A percentile compares a stretch with the other conserved stretches of the same genome.
phyloP scores from a whole-genome alignment of 164 flowering plant species.

The Paratinospora sagittata region DNA sequence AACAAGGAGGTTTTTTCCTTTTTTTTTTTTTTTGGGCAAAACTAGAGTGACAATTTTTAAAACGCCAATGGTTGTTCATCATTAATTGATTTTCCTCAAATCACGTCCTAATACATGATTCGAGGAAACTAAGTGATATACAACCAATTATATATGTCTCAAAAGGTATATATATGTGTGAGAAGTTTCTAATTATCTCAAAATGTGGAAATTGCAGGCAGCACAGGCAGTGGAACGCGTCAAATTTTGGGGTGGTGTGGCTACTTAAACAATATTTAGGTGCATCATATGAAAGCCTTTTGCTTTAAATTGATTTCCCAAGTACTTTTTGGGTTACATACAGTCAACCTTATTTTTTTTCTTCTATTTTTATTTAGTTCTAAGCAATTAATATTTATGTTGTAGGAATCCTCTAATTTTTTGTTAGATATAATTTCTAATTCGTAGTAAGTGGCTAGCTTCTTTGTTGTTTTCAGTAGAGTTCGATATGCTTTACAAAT shows the following conservation, averaged over 20 bases:
- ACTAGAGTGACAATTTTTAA: too few species aligned
- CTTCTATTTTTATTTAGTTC: neutral
- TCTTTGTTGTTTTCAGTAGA: too few species aligned
- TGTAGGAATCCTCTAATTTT: neutral
- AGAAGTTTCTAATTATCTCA: neutral
- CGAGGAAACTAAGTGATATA: too few species aligned
- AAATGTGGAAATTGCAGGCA: constrained; percentile 38
- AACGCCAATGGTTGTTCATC: too few species aligned
- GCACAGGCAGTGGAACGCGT: constrained; percentile 59
- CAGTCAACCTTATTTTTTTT: neutral
- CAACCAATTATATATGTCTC: neutral
- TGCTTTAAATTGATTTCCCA: too few species aligned
- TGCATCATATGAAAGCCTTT: neutral
- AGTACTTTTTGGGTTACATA: neutral
- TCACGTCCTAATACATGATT: too few species aligned
- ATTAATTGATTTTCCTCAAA: too few species aligned
- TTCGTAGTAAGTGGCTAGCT: too few species aligned
- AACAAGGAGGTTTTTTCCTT: constrained; percentile 48
- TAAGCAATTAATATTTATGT: neutral
- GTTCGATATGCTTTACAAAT: too few species aligned
- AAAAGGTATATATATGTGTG: neutral
- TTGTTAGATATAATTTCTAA: neutral
- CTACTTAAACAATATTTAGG: neutral
- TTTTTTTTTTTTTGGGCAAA: too few species aligned
- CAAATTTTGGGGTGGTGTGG: constrained; percentile 49